These are phyloP conservation scores for Fusarium sp. DNA, from an alignment of 2,329 filamentous ascomycete genomes.

Conservation along the genomic window DNA sequence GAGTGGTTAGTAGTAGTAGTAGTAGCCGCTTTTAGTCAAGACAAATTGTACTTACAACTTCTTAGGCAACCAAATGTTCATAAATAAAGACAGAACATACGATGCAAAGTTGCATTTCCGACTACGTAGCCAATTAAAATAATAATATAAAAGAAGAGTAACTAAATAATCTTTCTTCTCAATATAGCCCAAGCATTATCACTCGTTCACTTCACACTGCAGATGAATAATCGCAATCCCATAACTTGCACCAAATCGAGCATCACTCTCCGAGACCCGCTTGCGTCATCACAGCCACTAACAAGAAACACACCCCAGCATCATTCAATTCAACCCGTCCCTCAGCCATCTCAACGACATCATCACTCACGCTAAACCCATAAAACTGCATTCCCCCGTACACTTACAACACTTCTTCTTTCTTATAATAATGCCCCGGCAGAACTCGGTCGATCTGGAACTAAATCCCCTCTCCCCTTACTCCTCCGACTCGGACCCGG, in stretches of 20 bases:
- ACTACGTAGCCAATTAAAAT: too few relatives aligned
- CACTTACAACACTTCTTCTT: background rate
- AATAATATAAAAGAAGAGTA: too few relatives aligned
- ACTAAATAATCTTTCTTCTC: too few relatives aligned
- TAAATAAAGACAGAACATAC: too few relatives aligned
- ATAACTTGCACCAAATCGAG: background rate
- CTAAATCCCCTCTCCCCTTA: conserved; percentile 25
- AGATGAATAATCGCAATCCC: background rate
- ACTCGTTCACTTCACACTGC: too few relatives aligned
- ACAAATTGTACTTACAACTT: too few relatives aligned
- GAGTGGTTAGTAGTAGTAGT: too few relatives aligned
- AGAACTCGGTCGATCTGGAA: conserved; percentile 25
- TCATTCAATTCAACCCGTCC: background rate
- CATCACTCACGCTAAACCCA: conserved; percentile 1
- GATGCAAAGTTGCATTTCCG: too few relatives aligned
- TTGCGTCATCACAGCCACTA: conserved; percentile 28
- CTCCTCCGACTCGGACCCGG: conserved; percentile 30
- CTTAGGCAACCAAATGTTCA: too few relatives aligned
- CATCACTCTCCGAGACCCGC: conserved; percentile 1
- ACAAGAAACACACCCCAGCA: conserved; percentile 8
- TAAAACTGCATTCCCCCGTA: too few relatives aligned
- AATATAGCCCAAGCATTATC: too few relatives aligned
- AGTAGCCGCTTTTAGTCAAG: too few relatives aligned
- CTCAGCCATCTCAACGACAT: conserved; percentile 4
- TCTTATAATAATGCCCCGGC: conserved; percentile 17